Conservation (phyloP, 2,329 filamentous ascomycete genomes). For the Balansia obtecta region DNA sequence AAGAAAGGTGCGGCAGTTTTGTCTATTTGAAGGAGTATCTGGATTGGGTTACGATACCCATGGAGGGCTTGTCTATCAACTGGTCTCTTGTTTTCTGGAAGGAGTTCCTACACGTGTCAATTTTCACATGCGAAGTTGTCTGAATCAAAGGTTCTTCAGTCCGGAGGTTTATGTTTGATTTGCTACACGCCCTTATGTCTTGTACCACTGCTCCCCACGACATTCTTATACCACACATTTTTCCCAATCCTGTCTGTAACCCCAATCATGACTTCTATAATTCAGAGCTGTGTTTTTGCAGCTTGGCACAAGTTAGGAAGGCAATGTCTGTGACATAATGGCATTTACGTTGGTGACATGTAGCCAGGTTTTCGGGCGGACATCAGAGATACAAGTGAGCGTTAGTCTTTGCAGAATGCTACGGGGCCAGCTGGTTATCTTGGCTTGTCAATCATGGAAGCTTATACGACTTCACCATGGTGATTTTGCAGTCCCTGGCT, state of each 20-base stretch:
- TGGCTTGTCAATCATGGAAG: neutral
- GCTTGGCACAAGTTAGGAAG: neutral
- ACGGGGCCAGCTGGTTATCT: neutral
- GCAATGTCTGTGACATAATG: neutral
- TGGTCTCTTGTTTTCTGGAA: neutral
- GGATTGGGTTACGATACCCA: neutral
- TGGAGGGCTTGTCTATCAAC: neutral
- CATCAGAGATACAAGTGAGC: neutral
- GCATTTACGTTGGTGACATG: neutral
- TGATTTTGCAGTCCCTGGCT: neutral
- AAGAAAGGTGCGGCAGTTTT: constrained; percentile 1
- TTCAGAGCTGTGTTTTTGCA: neutral
- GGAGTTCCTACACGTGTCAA: neutral
- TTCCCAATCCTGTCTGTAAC: neutral
- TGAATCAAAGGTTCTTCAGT: neutral
- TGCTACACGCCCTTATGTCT: neutral
- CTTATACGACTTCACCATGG: neutral
- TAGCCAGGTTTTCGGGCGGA: neutral
- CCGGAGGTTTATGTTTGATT: neutral
- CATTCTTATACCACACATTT: constrained; percentile 2
- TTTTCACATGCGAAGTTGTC: neutral
- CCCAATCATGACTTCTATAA: neutral
- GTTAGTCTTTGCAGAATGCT: neutral
- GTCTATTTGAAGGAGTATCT: neutral
- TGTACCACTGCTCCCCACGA: neutral